Evolutionary conservation across 1,284 basidiomycete genomes (phyloP), one percentile per base, ranked within the genome.

Genomic region (Mrakiaceae sp.): DNA sequence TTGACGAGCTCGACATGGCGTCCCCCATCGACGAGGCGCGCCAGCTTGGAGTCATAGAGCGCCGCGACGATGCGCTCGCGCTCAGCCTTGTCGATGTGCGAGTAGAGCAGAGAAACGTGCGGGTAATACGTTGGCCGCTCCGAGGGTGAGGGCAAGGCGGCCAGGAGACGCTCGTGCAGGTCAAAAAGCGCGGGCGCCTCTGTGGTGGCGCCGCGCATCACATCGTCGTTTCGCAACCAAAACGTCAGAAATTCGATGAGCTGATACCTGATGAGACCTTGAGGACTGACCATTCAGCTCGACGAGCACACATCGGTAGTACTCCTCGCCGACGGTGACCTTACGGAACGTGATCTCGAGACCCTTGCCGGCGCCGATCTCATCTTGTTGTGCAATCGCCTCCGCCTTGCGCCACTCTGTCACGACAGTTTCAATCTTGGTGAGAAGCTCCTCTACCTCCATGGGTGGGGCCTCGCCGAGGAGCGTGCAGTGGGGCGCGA

Each of bases 91-190:
- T 59, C 14, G 8, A 65, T 58, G 50, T 60, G 27, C n/a, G 58
- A 60, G 64, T 64, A 64, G 40, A 64, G n/a, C 7, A 64, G 58
- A 11, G 64, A 64, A 10, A 64, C 47, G 43, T 65, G 64, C 1
- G 64, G 64, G 56, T 50, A 62, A 27, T 51, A 65, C n/a, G 50
- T 55, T 5, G 58, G 58, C 3, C 64, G 59, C 49, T 65, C 64
- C 4, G 64, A 42, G 12, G 59, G 58, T 5, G 64, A 65, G 43
- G 64, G 64, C 5, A 65, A 54, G 16, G 27, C 11, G 6, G 14
- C 43, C 16, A 65, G 64, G 12, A 62, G 14, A 8, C 14, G 14
- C 2, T 61, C 44, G 11, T 65, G 64, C 3, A 65, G 54, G 7
- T 43, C 14, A 42, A 61, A 27, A 12, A 65, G 47, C 3, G 48